Conservation (phyloP, 768 basidiomycete genomes). For the Boletus subcaerulescens region DNA sequence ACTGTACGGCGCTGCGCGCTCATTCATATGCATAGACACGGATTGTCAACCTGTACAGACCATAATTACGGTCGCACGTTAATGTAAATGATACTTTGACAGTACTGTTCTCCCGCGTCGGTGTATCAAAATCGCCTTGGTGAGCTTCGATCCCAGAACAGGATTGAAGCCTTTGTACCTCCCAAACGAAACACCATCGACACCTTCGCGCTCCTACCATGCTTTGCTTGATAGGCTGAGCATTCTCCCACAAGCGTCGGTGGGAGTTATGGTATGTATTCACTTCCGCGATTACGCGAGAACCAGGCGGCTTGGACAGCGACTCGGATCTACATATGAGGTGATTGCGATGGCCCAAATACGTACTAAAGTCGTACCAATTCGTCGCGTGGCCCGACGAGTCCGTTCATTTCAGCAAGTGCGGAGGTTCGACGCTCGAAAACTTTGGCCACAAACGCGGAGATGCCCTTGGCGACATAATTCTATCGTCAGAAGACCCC, state of each 20-base stretch:
- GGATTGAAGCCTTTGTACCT: neutral
- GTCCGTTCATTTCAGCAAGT: slow-evolving; percentile 26
- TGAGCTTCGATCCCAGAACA: slow-evolving; percentile 4
- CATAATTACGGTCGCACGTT: slow-evolving; percentile 3
- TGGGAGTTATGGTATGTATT: slow-evolving; percentile 7
- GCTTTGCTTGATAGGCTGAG: slow-evolving; percentile 2
- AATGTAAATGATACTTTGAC: neutral
- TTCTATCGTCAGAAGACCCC: slow-evolving; percentile 15
- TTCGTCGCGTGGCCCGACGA: slow-evolving; percentile 17
- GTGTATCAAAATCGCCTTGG: neutral
- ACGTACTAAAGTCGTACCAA: slow-evolving; percentile 15
- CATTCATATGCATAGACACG: neutral
- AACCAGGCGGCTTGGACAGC: slow-evolving; percentile 10
- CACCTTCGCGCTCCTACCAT: neutral
- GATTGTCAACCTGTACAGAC: neutral
- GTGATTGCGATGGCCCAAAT: slow-evolving; percentile 13
- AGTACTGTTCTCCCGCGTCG: neutral
- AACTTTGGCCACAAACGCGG: slow-evolving; percentile 21
- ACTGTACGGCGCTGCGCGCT: slow-evolving; percentile 16
- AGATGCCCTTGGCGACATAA: slow-evolving; percentile 23
- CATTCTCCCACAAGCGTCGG: slow-evolving; percentile 1
- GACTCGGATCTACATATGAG: slow-evolving; percentile 20
- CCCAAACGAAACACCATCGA: neutral
- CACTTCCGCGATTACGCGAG: slow-evolving; percentile 31
- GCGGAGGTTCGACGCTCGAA: slow-evolving; percentile 32